Conservation (phyloP, 2,329 filamentous ascomycete species). For the Fusarium penzigii region DNA sequence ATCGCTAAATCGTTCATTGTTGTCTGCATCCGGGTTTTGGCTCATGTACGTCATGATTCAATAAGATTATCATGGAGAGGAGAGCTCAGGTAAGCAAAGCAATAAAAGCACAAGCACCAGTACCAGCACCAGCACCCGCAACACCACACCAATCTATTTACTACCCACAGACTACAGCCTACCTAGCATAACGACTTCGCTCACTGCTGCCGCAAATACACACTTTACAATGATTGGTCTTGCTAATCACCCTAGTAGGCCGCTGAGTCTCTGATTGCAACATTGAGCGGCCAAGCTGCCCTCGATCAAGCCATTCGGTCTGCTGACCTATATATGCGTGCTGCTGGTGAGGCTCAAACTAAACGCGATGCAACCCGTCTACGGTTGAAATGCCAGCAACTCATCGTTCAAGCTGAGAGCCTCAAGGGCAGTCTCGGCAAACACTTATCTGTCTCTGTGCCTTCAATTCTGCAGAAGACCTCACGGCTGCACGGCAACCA, state of each 20-base stretch:
- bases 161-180: too few species aligned
- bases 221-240: background rate
- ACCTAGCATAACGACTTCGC: too few species aligned
- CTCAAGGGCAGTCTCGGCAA: constrained; percentile 58
- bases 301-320: constrained; percentile 75
- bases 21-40: too few species aligned
- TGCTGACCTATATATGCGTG: constrained; percentile 80
- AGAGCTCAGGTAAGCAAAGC: constrained; percentile 37
- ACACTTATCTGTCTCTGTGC: background rate
- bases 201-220: too few species aligned
- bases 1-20: too few species aligned
- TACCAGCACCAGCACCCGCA: background rate
- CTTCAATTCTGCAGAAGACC: constrained; percentile 66
- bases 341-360: constrained; percentile 61
- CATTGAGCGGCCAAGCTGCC: constrained; percentile 53
- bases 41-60: constrained; percentile 23
- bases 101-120: too few species aligned
- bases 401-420: constrained; percentile 71
- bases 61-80: constrained; percentile 36
- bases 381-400: constrained; percentile 65
- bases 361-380: constrained; percentile 67
- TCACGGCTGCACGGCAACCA: constrained; percentile 80
- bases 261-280: constrained; percentile 40
- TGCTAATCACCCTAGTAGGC: constrained; percentile 29
- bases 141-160: background rate